Conservation (phyloP, 2,329 filamentous ascomycete genomes). For the Colletotrichum orchidophilum region DNA sequence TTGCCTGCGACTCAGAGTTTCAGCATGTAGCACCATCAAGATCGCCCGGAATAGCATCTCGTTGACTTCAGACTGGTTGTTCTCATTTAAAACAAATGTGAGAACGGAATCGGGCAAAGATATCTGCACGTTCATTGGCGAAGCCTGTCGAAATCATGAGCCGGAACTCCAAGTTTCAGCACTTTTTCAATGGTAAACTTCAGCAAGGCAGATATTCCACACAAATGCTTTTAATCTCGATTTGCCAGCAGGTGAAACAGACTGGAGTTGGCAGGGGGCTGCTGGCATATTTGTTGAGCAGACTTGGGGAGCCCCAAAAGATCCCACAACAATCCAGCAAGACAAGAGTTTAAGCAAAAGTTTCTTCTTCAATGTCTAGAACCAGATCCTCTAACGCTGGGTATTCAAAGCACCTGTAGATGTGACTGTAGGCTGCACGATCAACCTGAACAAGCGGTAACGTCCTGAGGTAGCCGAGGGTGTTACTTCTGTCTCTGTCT, state of each 20-base stretch:
- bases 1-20: background rate
- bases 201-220: background rate
- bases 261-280: background rate
- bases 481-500: background rate
- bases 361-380: background rate
- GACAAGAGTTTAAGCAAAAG: too few relatives aligned
- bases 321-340: background rate
- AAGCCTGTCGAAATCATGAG: too few relatives aligned
- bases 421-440: background rate
- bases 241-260: background rate
- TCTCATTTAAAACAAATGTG: background rate
- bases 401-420: too few relatives aligned
- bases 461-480: background rate
- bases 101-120: background rate
- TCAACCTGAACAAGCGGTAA: background rate
- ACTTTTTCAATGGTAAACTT: too few relatives aligned
- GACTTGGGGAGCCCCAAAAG: background rate
- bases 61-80: too few relatives aligned
- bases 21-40: background rate
- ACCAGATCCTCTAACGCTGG: too few relatives aligned
- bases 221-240: background rate
- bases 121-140: background rate
- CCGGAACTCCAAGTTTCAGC: background rate
- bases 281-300: background rate
- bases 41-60: background rate